A percentile compares a stretch with the other conserved stretches of the same genome.
Evolutionary conservation across 2,329 filamentous ascomycete genomes (phyloP).

Genomic region (Coniochaeta sp.): DNA sequence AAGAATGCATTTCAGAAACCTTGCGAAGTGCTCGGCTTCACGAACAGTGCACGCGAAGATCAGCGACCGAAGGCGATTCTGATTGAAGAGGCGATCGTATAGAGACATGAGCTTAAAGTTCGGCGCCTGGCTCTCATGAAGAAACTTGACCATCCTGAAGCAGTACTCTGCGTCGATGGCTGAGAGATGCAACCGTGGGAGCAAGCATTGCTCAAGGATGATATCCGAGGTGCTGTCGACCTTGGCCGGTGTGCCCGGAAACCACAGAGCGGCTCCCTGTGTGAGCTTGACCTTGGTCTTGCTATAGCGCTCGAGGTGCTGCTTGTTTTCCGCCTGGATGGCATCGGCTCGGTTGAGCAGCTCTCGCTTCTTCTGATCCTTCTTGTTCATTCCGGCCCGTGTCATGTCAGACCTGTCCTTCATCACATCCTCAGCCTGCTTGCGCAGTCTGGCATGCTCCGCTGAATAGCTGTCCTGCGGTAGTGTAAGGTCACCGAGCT

Average conservation of each 20-base stretch:
- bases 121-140: conserved; percentile 77
- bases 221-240: conserved; percentile 63
- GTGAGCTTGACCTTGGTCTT: conserved; percentile 63
- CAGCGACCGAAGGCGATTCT: conserved; percentile 71
- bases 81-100: conserved; percentile 76
- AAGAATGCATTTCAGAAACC: conserved; percentile 77
- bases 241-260: conserved; percentile 57
- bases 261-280: conserved; percentile 74
- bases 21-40: conserved; percentile 88
- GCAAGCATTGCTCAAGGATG: conserved; percentile 81
- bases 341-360: conserved; percentile 62
- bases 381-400: conserved; percentile 56
- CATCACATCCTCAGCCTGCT: conserved; percentile 58
- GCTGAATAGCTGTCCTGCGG: conserved; percentile 71
- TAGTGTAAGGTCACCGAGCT: conserved; percentile 72
- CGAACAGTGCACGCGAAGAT: conserved; percentile 87
- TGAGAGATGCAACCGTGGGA: conserved; percentile 81
- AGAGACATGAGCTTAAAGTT: conserved; percentile 83
- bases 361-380: conserved; percentile 62
- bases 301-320: conserved; percentile 59
- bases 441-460: conserved; percentile 63
- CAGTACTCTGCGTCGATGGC: conserved; percentile 83
- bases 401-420: conserved; percentile 69
- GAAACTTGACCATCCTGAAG: conserved; percentile 77
- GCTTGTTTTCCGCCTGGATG: conserved; percentile 66